Percentiles rank a stretch among this genome's conserved stretches.
These are phyloP conservation scores for Babesia gibsoni DNA, from an alignment of 169 alveolate species.

Conservation along the genomic window DNA sequence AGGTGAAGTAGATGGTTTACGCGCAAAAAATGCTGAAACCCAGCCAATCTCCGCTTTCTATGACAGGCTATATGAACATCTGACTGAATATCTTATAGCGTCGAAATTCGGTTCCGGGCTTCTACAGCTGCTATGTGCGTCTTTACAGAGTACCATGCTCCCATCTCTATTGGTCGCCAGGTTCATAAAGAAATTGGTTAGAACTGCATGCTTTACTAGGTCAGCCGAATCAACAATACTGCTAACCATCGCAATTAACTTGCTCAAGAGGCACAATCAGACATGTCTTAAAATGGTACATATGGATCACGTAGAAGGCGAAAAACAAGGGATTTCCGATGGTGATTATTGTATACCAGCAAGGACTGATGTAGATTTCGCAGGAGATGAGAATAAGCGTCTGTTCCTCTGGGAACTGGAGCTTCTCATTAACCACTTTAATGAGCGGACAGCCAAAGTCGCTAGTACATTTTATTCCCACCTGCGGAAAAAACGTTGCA, in stretches of 20 bases:
- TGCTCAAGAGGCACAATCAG: conserved; percentile 32
- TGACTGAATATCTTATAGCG: conserved; percentile 5
- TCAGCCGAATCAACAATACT: conserved; percentile 12
- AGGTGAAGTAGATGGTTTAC: conserved; percentile 10
- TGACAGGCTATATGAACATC: conserved; percentile 7
- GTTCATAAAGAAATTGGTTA: conserved; percentile 49
- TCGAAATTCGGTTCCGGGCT: conserved; percentile 12
- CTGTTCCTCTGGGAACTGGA: conserved; percentile 36
- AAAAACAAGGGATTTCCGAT: background rate
- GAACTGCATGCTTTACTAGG: conserved; percentile 27
- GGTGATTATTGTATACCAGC: background rate
- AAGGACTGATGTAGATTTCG: background rate
- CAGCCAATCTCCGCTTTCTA: conserved; percentile 10
- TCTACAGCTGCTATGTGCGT: conserved; percentile 12
- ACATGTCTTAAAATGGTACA: conserved; percentile 16
- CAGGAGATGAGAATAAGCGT: background rate
- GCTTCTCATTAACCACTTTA: conserved; percentile 51
- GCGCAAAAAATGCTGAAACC: background rate
- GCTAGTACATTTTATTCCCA: conserved; percentile 47
- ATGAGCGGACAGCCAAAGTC: conserved; percentile 44
- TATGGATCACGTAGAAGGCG: too few relatives aligned
- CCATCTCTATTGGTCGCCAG: conserved; percentile 23
- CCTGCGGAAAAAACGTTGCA: conserved; percentile 8
- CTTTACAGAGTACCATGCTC: conserved; percentile 50
- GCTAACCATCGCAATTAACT: conserved; percentile 30